Percentiles rank a stretch among this genome's conserved stretches.
Evolutionary conservation across 257 asterid genomes (phyloP).

Genomic region (Fraxinus anomala): DNA sequence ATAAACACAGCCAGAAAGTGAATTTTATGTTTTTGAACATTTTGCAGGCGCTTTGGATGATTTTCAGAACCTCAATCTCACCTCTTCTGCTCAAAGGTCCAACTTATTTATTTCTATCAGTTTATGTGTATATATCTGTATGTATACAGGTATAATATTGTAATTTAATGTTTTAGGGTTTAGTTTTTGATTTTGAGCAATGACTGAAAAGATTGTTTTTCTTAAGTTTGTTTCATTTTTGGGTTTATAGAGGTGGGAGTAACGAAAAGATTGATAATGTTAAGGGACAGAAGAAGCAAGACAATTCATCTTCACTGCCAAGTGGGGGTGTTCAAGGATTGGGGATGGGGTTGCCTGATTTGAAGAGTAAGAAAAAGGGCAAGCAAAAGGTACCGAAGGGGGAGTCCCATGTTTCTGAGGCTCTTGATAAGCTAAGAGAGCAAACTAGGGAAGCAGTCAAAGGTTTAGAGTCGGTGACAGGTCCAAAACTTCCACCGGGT

Average conservation of each 20-base stretch:
- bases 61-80: constrained; percentile 87
- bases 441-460: constrained; percentile 92
- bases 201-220: constrained; percentile 7
- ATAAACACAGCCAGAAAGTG: not conserved
- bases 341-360: constrained; percentile 94
- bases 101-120: not conserved
- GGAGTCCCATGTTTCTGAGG: constrained; percentile 81
- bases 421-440: constrained; percentile 91
- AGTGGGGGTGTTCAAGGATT: constrained; percentile 71
- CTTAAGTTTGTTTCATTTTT: not conserved
- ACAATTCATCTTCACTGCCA: constrained; percentile 33
- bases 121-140: not conserved
- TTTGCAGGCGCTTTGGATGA: constrained; percentile 98
- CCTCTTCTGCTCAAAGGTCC: constrained; percentile 79
- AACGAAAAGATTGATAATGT: constrained; percentile 17
- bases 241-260: constrained; percentile 45
- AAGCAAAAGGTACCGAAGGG: constrained; percentile 65
- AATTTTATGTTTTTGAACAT: constrained; percentile 6
- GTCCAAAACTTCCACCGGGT: constrained; percentile 38
- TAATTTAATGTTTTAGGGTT: constrained; percentile 1
- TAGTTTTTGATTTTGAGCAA: not conserved
- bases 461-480: constrained; percentile 79
- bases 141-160: not conserved
- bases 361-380: constrained; percentile 81
- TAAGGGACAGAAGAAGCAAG: constrained; percentile 53